A percentile compares a stretch with the other conserved stretches of the same genome.
These are phyloP conservation scores for Elsinoe australis DNA, from an alignment of 2,329 filamentous ascomycete genomes.

Conservation along the genomic window DNA sequence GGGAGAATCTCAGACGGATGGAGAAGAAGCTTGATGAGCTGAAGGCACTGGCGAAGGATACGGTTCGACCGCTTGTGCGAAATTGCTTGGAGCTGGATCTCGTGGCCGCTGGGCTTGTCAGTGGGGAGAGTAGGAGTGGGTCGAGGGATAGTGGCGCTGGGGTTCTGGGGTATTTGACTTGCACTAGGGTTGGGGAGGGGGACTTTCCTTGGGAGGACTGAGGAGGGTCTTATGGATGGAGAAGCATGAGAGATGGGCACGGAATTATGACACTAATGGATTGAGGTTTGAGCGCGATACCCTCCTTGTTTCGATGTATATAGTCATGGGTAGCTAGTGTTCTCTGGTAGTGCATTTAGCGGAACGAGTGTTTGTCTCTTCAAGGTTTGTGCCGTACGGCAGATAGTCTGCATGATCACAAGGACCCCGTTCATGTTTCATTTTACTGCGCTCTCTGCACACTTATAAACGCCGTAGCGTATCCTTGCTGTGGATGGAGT, in stretches of 20 bases:
- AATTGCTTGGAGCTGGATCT: conserved; percentile 77
- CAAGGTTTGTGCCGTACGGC: too few relatives aligned
- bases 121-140: conserved; percentile 32
- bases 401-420: too few relatives aligned
- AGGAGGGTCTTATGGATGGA: not conserved
- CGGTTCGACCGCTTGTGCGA: conserved; percentile 77
- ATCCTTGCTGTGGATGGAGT: too few relatives aligned
- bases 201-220: conserved; percentile 53
- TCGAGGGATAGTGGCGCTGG: conserved; percentile 25
- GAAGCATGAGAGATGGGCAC: not conserved
- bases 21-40: conserved; percentile 84
- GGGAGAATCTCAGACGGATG: conserved; percentile 78
- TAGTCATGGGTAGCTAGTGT: not conserved
- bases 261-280: not conserved
- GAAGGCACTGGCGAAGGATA: conserved; percentile 72
- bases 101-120: conserved; percentile 19
- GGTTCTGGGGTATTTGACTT: conserved; percentile 53
- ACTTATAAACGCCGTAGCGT: too few relatives aligned
- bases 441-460: too few relatives aligned
- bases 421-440: too few relatives aligned
- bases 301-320: conserved; percentile 7
- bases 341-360: too few relatives aligned
- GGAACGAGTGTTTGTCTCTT: too few relatives aligned
- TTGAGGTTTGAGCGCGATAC: conserved; percentile 8
- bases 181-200: conserved; percentile 51